phyloP scores from a whole-genome alignment of 371 early-diverging fungal genomes.

The Mucor velutinosus region DNA sequence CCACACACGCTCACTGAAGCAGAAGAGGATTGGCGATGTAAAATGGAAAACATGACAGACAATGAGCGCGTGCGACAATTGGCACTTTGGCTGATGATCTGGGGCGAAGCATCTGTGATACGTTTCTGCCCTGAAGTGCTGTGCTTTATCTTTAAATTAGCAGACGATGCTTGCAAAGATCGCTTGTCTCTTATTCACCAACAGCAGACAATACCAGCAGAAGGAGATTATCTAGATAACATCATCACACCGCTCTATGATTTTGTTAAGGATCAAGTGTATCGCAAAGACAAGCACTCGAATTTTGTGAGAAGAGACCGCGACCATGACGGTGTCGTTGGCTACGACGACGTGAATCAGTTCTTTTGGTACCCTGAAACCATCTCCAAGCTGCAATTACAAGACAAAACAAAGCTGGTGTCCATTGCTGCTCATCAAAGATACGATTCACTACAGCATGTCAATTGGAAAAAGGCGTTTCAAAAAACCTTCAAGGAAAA shows the following conservation, averaged over 20 bases:
- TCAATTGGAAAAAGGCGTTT: conserved; percentile 74
- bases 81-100: conserved; percentile 80
- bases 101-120: conserved; percentile 85
- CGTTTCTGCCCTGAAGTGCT: conserved; percentile 81
- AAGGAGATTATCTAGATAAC: conserved; percentile 69
- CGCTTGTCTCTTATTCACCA: background rate
- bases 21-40: conserved; percentile 66
- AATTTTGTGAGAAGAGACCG: conserved; percentile 72
- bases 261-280: conserved; percentile 75
- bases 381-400: conserved; percentile 59
- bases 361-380: conserved; percentile 78
- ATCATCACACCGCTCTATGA: conserved; percentile 77
- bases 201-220: conserved; percentile 29
- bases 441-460: conserved; percentile 59
- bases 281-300: conserved; percentile 69
- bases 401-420: conserved; percentile 57
- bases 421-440: conserved; percentile 60
- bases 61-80: conserved; percentile 71
- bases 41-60: conserved; percentile 73
- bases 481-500: conserved; percentile 85
- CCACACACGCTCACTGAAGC: conserved; percentile 39
- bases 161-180: conserved; percentile 50
- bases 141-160: conserved; percentile 82
- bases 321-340: conserved; percentile 78
- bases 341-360: conserved; percentile 90